Percentiles rank a stretch among this genome's conserved stretches.
Evolutionary conservation across 2,329 filamentous ascomycete species (phyloP).

Genomic region (Hypoxylon sp.): DNA sequence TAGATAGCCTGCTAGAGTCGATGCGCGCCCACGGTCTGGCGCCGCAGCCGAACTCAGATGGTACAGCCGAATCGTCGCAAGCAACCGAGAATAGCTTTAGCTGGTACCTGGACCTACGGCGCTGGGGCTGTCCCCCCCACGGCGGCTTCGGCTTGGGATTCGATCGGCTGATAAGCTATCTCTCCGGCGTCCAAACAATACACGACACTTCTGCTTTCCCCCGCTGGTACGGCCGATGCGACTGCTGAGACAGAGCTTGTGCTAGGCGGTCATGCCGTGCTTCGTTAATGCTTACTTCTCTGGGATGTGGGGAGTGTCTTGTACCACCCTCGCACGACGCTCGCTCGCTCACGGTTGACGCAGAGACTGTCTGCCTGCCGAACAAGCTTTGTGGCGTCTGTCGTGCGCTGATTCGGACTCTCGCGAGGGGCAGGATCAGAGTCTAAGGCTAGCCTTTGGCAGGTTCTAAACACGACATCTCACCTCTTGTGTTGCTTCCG

Average conservation of each 20-base stretch:
- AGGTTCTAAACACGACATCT: slow-evolving; percentile 30
- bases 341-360: slow-evolving; percentile 34
- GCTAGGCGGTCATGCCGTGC: slow-evolving; percentile 39
- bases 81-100: slow-evolving; percentile 58
- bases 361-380: slow-evolving; percentile 34
- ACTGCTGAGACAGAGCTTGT: slow-evolving; percentile 55
- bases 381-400: slow-evolving; percentile 36
- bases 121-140: slow-evolving; percentile 90
- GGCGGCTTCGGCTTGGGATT: slow-evolving; percentile 92
- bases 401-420: slow-evolving; percentile 29
- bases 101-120: slow-evolving; percentile 89
- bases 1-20: slow-evolving; percentile 69
- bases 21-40: slow-evolving; percentile 75
- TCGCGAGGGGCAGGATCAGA: slow-evolving; percentile 32
- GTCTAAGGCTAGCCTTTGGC: slow-evolving; percentile 35
- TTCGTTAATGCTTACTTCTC: slow-evolving; percentile 52
- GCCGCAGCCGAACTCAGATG: slow-evolving; percentile 41
- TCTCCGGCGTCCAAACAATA: slow-evolving; percentile 82
- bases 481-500: slow-evolving; percentile 21
- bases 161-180: slow-evolving; percentile 84
- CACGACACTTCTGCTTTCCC: slow-evolving; percentile 89
- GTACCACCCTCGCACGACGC: slow-evolving; percentile 43
- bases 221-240: slow-evolving; percentile 71
- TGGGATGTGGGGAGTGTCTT: slow-evolving; percentile 45
- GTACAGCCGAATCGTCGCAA: slow-evolving; percentile 39